These are phyloP conservation scores for Fusarium nurragi DNA, from an alignment of 2,329 filamentous ascomycete species.

Conservation along the genomic window DNA sequence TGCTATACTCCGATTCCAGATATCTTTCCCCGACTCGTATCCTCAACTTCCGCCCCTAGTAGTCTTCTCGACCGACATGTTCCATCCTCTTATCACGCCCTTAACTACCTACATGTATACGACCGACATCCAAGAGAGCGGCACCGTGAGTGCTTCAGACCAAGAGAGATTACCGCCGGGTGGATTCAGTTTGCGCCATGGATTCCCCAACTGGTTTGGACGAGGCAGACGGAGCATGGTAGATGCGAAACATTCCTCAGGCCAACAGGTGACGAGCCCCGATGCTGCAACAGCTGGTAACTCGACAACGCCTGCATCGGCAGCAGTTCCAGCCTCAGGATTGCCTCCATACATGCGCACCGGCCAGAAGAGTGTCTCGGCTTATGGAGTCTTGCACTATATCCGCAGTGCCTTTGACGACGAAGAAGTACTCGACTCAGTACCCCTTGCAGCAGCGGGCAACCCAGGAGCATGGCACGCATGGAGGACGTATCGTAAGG, in stretches of 20 bases:
- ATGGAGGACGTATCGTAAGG: constrained; percentile 76
- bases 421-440: constrained; percentile 76
- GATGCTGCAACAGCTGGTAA: constrained; percentile 39
- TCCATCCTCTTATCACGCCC: constrained; percentile 92
- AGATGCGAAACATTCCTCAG: constrained; percentile 54
- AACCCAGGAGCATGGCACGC: constrained; percentile 95
- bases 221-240: constrained; percentile 58
- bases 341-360: constrained; percentile 55
- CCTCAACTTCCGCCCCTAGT: constrained; percentile 83
- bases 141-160: constrained; percentile 84
- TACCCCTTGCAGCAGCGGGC: constrained; percentile 83
- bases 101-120: constrained; percentile 95
- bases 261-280: constrained; percentile 47
- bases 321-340: constrained; percentile 26
- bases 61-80: constrained; percentile 91
- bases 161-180: constrained; percentile 86
- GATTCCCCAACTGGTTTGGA: constrained; percentile 91
- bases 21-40: constrained; percentile 85
- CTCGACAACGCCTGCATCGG: constrained; percentile 46
- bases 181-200: constrained; percentile 88
- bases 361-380: constrained; percentile 58
- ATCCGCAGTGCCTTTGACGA: constrained; percentile 84
- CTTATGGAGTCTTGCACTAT: constrained; percentile 79
- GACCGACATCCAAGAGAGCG: constrained; percentile 77
- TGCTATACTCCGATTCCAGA: constrained; percentile 87